Evolutionary conservation across 371 early-diverging fungal species (phyloP).

Genomic region (Blakeslea trispora): DNA sequence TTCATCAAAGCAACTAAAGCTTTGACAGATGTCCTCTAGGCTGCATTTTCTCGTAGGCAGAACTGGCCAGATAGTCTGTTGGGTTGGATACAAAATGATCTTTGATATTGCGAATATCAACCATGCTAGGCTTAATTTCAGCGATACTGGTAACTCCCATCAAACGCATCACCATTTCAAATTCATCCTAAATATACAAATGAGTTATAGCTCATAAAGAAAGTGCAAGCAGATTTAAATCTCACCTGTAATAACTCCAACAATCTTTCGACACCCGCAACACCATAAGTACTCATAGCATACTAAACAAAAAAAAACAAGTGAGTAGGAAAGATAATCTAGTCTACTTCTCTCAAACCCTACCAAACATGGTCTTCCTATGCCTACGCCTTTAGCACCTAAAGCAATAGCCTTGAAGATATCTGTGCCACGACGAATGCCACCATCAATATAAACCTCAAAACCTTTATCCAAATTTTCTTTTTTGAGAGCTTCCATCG

Average conservation of each 20-base stretch:
- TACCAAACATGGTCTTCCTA: constrained; percentile 86
- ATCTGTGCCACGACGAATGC: constrained; percentile 87
- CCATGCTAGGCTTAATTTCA: constrained; percentile 63
- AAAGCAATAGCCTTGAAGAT: constrained; percentile 93
- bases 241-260: constrained; percentile 66
- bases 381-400: constrained; percentile 93
- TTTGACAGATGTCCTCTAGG: constrained; percentile 42
- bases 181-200: constrained; percentile 55
- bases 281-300: constrained; percentile 76
- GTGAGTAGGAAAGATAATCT: background rate
- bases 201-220: constrained; percentile 19
- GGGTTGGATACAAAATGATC: constrained; percentile 50
- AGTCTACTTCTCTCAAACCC: constrained; percentile 5
- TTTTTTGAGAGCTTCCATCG: constrained; percentile 65
- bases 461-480: constrained; percentile 59
- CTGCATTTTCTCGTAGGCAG: constrained; percentile 45
- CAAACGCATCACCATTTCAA: constrained; percentile 76
- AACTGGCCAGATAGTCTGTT: constrained; percentile 38
- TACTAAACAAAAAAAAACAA: constrained; percentile 37
- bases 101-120: constrained; percentile 56
- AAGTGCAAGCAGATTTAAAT: constrained; percentile 12
- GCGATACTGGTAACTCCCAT: constrained; percentile 66
- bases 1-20: too few species aligned
- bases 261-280: constrained; percentile 75
- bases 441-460: constrained; percentile 93